Evolutionary conservation across 2,329 filamentous ascomycete genomes (phyloP), one percentile per base, ranked within the genome.

Genomic region (Juglanconis sp.): DNA sequence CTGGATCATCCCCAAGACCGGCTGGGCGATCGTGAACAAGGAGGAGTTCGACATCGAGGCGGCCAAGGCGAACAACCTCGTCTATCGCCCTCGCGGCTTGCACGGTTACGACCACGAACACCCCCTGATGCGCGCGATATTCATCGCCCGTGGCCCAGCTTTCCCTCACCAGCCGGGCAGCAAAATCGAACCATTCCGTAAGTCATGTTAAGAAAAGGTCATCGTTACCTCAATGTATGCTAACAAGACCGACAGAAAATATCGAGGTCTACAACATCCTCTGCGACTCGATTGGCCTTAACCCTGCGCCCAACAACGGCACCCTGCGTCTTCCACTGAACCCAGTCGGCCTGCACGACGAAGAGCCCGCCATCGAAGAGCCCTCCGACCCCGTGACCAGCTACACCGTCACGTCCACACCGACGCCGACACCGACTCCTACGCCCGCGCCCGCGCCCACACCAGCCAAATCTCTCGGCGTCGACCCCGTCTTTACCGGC

Each of bases 31-130:
- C 63, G 92, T 96, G 15, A 87, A 87, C 17, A 89, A 88, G 68
- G 76, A 86, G 1, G 92, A 96, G 60, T 92, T 96, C 66, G 81
- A 96, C 65, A 82, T 96, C 5, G 78, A 83, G 47, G 80, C 88
- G 53, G 91, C 84, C 0, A 81, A 87, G 63, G 79, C 82, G 57
- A 85, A 86, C 11, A 86, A 85, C 0, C 72, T 84, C 11, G 79
- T 85, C 0, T 99, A 97, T 70, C 83, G 89, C 66, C 95, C 95
- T 0, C 84, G 83, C 34, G 95, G 95, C 2, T 77, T 99, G 2
- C 95, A 99, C 70, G 95, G 95, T 1, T 99, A 98, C 71, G 95
- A 99, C 71, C 89, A 96, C 68, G 88, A 96, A 69, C 89, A 99
- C 71, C 93, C 94, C 0, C 79, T 99, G 49, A 99, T 99, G 95